Base-by-base conservation (phyloP, 2,329 filamentous ascomycete genomes). In the Epichloe gansuensis region DNA sequence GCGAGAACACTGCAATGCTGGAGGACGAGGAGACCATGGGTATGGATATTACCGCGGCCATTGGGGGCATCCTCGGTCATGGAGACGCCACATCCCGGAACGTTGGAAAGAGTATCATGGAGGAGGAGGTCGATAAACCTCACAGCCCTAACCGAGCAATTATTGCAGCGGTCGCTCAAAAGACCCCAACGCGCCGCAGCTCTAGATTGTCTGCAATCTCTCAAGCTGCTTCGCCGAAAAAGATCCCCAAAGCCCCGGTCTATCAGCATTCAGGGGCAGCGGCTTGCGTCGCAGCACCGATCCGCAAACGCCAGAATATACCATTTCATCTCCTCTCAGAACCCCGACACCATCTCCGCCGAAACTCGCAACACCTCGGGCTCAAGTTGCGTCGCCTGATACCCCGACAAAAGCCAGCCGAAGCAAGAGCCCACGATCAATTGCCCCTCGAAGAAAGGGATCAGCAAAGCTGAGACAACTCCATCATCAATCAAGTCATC, bases 21-120 rank as follows among this genome's bases (percentile, higher is more conserved):
- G 51, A 53, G 17, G 57, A 62, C 9, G 59, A 67, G 49, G 59
- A 67, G 49, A 82, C 78, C 1, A 73, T 77, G 63, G 80, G 75
- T 1, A 86, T 87, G 83, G 83, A 86, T 46, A 80, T 86, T 63
- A 86, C 83, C 2, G 73, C 73, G 46, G 79, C 77, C 5, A 71
- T 86, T 46, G 83, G 84, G 9, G 73, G 75, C 8, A 86, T 88
- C 49, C 69, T 86, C 62, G 64, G 55, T 25, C 63, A 59, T 37
- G 58, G 51, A n/a, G 54, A 71, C 65, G 56, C 57, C 9, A 57
- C 54, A n/a, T 60, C 60, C 8, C 61, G 61, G 38, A 56, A 69
- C 57, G 62, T 67, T 38, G 79, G 75, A 8, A 82, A 78, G 62
- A 72, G 73, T 46, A 63, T 79, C 12, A 80, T 83, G 77, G 78